Evolutionary conservation across 2,329 filamentous ascomycete genomes (phyloP), one percentile per base, ranked within the genome.

Genomic region (Xylariales sp.): DNA sequence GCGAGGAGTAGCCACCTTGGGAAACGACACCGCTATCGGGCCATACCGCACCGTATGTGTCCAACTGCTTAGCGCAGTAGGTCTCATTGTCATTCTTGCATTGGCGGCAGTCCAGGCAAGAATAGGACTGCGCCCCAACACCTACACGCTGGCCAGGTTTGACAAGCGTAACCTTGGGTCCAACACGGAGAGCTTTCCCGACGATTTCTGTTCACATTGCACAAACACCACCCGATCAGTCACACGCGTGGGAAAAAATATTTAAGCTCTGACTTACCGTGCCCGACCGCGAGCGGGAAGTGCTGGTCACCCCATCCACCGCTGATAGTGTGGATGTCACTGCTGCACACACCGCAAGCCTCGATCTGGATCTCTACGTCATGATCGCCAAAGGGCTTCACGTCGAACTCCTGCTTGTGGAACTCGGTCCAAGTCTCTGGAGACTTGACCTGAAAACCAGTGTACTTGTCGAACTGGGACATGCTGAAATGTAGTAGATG

Each of bases 21-120:
- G 78, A 69, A 37, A 83, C 66, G 32, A 83, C 80, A 38, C 82
- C 84, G 15, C 70, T 73, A 23, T 73, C 68, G n/a, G 71, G 68
- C 57, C 72, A 76, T 23, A 64, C 69, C 27, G 66, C 63, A 44
- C 75, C 74, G 49, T 83, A 85, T 0, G 81, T 85, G 38, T 74
- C 67, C 15, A 76, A 60, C 55, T 73, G 71, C 41, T 79, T 21
- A 19, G 35, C 21, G 40, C 50, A 53, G 43, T 48, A 51, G 27
- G 48, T 45, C 40, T 50, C 47, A 19, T 43, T 35, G 30, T 44
- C 46, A n/a, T 36, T 35, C 24, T 42, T 34, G 47, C 43, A 51
- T 14, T 30, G 37, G 16, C 37, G 30, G 23, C 30, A 39, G 49
- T 59, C 31, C 24, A 65, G 51, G 50, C 72, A 76, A 13, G 66